These are phyloP conservation scores for Penicillium macrosclerotiorum DNA, from an alignment of 495 filamentous ascomycete species.

Conservation along the genomic window DNA sequence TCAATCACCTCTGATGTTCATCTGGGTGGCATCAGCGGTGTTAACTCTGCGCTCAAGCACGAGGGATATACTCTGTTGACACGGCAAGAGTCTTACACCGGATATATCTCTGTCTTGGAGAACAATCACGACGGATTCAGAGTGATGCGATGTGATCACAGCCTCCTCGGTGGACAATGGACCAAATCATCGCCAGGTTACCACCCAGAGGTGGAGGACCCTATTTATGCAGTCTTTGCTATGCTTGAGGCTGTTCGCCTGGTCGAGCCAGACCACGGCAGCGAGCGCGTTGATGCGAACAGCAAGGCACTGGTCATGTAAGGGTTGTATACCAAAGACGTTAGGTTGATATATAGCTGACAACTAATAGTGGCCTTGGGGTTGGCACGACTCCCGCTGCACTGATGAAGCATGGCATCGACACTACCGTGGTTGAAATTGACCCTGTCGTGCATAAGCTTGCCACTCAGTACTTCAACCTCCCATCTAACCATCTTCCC, in stretches of 20 bases:
- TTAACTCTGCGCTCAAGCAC: constrained; percentile 61
- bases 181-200: constrained; percentile 29
- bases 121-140: constrained; percentile 67
- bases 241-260: constrained; percentile 91
- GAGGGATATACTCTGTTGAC: constrained; percentile 62
- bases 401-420: constrained; percentile 80
- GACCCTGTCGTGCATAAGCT: constrained; percentile 85
- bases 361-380: constrained; percentile 69
- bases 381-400: constrained; percentile 88
- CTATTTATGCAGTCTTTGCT: constrained; percentile 88
- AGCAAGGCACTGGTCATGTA: constrained; percentile 83
- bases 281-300: constrained; percentile 54
- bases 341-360: not conserved
- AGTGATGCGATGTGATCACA: constrained; percentile 90
- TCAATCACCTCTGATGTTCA: constrained; percentile 70
- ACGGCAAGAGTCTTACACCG: constrained; percentile 79
- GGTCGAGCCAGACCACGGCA: constrained; percentile 53
- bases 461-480: constrained; percentile 76
- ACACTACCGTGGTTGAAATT: constrained; percentile 90
- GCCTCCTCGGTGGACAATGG: constrained; percentile 94
- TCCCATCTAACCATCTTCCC: constrained; percentile 73
- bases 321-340: constrained; percentile 7
- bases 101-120: constrained; percentile 89
- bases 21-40: constrained; percentile 48
- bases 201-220: constrained; percentile 63